Evolutionary conservation across 2,329 filamentous ascomycete genomes (phyloP), one percentile per base, ranked within the genome.

Genomic region (Pyrenophora tritici-repentis): DNA sequence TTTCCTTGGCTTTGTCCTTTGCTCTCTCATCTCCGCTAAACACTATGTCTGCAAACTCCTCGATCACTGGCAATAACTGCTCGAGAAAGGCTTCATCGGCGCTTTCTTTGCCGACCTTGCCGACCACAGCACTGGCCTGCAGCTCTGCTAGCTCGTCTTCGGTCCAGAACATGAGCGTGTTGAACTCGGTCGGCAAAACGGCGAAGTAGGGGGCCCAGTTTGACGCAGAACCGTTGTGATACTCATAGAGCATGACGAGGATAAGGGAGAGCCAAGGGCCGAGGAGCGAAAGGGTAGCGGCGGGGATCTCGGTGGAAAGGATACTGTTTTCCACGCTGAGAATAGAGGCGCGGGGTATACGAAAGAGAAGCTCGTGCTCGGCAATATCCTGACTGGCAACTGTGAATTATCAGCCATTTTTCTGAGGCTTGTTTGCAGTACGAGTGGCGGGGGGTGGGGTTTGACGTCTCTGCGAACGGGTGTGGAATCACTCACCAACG

Each of bases 111-210:
- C 91, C 91, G 57, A 96, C 88, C 70, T 91, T 93, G 55, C 82
- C 75, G 3, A 86, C 71, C n/a, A 94, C 83, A 1, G 89, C 83
- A 67, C 89, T 92, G 14, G 87, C 89, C 74, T 93, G 87, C 7
- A 96, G 82, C 63, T 87, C 80, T 0, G 78, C 75, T 2, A 96
- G 78, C 70, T 96, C 91, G 1, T 78, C 75, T 0, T 81, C 77
- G 2, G 82, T 78, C 92, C 92, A 97, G 75, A 92, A 96, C 89
- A 97, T 96, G 58, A 93, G 82, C 2, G 90, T 95, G 70, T 94
- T 84, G 67, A 96, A 96, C 26, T 68, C 58, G 12, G 62, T 53
- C 2, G 91, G 91, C 4, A 96, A 79, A 16, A 96, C 79, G 50
- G 86, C 81, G 59, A 96, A 86, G 72, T 96, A 96, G 0, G 86